Conservation (phyloP, 164 flowering plant genomes). For the Cinnamomum chago region DNA sequence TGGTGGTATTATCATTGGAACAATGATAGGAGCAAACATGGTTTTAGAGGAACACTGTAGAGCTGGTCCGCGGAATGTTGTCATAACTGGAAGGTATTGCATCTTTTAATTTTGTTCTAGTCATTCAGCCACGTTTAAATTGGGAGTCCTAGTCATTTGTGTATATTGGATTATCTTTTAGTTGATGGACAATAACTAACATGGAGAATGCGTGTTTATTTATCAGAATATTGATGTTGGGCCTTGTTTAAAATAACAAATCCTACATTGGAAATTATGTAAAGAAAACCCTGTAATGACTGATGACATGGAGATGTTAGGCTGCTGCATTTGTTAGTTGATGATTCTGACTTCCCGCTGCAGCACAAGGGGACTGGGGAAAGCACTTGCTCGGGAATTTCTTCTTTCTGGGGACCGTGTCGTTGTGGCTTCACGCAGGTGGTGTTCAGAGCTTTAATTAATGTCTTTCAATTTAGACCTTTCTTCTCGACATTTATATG, state of each 20-base stretch:
- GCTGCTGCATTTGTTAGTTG: not conserved
- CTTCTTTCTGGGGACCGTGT: slow-evolving; percentile 96
- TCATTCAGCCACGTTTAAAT: not conserved
- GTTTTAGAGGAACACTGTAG: slow-evolving; percentile 82
- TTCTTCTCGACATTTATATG: not conserved
- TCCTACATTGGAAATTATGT: not conserved
- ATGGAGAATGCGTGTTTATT: not conserved
- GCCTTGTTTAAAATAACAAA: not conserved
- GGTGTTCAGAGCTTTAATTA: slow-evolving; percentile 9
- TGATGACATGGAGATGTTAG: not conserved
- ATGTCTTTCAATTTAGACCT: not conserved
- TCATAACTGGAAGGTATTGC: slow-evolving; percentile 87
- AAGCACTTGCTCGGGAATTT: slow-evolving; percentile 96
- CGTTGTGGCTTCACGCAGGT: slow-evolving; percentile 93
- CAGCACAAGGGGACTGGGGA: slow-evolving; percentile 96
- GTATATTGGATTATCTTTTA: not conserved
- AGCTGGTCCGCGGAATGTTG: slow-evolving; percentile 92
- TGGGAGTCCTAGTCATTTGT: not conserved
- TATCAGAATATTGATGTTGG: not conserved
- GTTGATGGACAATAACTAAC: not conserved
- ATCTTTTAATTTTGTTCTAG: slow-evolving; percentile 2
- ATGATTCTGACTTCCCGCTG: not conserved
- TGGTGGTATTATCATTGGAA: slow-evolving; percentile 91
- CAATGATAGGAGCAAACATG: slow-evolving; percentile 94
- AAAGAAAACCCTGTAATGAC: not conserved